These are phyloP conservation scores for Wickerhamomyces bisporus DNA, from an alignment of 805 yeast genomes.

Conservation along the genomic window DNA sequence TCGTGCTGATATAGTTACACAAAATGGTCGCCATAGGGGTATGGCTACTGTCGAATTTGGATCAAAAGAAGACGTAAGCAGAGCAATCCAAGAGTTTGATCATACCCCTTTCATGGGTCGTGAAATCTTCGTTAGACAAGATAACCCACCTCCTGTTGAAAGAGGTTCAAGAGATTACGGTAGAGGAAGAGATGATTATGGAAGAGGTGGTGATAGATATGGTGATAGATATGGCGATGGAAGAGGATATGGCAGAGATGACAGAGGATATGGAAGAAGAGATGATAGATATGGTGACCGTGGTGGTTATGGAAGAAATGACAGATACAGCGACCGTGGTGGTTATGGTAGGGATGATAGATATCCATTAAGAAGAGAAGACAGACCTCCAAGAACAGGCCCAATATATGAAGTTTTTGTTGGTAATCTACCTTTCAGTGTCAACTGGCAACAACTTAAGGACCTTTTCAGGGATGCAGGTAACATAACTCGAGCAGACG, in stretches of 20 bases:
- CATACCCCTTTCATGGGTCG: conserved; percentile 65
- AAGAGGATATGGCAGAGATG: conserved; percentile 1
- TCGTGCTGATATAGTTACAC: conserved; percentile 77
- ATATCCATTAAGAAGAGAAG: conserved; percentile 19
- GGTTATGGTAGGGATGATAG: conserved; percentile 16
- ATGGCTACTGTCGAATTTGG: conserved; percentile 89
- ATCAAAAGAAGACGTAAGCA: conserved; percentile 55
- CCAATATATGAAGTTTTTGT: conserved; percentile 56
- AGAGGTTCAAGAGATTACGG: conserved; percentile 20
- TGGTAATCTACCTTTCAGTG: conserved; percentile 78
- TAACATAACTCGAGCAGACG: conserved; percentile 75
- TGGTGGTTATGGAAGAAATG: conserved; percentile 15
- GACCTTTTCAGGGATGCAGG: conserved; percentile 80
- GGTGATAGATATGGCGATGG: conserved; percentile 3
- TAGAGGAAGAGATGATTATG: conserved; percentile 2
- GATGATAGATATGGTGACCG: conserved; percentile 15
- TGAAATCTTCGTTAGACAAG: conserved; percentile 84
- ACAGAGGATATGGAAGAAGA: conserved; percentile 12
- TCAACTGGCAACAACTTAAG: conserved; percentile 79
- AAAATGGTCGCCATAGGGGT: conserved; percentile 78
- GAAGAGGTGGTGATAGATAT: conserved; percentile 17
- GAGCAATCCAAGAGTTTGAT: conserved; percentile 67
- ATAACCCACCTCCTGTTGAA: conserved; percentile 70
- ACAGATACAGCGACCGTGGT: conserved; percentile 7
- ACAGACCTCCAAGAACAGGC: conserved; percentile 11